phyloP scores from a whole-genome alignment of 2,329 filamentous ascomycete genomes.

The Aspergillus pseudotamarii region DNA sequence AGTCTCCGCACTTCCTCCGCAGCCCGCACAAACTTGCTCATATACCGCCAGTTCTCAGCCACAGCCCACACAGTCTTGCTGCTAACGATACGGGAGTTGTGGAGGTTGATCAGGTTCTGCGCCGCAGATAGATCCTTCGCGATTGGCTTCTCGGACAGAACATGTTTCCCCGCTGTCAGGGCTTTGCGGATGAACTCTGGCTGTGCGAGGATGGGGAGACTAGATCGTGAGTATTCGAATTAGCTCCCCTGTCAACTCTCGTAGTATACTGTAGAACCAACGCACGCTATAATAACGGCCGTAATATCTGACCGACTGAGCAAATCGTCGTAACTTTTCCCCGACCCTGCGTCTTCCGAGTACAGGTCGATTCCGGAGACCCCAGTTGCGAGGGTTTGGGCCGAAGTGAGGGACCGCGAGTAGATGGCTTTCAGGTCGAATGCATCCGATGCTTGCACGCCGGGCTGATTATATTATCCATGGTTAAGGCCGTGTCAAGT shows the following conservation, averaged over 20 bases:
- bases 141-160: conserved; percentile 61
- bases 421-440: conserved; percentile 60
- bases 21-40: conserved; percentile 51
- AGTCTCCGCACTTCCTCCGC: conserved; percentile 49
- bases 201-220: conserved; percentile 56
- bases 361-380: conserved; percentile 53
- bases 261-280: conserved; percentile 6
- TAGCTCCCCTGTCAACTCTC: background rate
- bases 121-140: conserved; percentile 58
- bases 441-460: conserved; percentile 49
- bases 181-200: conserved; percentile 55
- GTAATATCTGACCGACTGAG: conserved; percentile 52
- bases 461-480: conserved; percentile 46
- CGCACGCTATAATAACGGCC: conserved; percentile 55
- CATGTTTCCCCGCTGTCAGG: conserved; percentile 56
- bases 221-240: conserved; percentile 22
- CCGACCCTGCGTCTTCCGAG: conserved; percentile 55
- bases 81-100: conserved; percentile 45
- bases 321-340: conserved; percentile 49
- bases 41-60: conserved; percentile 62
- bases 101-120: conserved; percentile 54
- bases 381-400: conserved; percentile 44
- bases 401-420: conserved; percentile 59
- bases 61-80: conserved; percentile 49
- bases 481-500: background rate